Conservation (phyloP, 768 basidiomycete species). For the Pulveroboletus ravenelii region DNA sequence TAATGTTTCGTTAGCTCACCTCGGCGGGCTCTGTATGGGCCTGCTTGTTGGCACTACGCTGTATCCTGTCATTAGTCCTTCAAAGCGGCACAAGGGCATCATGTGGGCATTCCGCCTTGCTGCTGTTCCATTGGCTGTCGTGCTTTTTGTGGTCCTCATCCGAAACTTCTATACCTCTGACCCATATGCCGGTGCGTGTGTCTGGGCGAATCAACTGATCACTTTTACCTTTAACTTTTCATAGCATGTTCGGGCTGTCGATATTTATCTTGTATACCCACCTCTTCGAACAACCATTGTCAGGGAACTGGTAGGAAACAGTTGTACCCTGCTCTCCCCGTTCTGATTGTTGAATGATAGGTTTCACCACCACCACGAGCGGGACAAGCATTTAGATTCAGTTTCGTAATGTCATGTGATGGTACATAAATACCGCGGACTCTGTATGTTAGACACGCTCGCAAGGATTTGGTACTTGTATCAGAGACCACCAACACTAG, state of each 20-base stretch:
- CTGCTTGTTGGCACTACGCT: constrained; percentile 78
- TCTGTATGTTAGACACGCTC: background rate
- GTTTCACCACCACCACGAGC: constrained; percentile 28
- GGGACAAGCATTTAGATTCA: constrained; percentile 26
- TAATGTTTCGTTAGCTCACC: constrained; percentile 56
- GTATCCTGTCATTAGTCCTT: constrained; percentile 83
- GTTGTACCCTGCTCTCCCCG: background rate
- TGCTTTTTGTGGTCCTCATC: constrained; percentile 77
- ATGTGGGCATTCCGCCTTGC: constrained; percentile 70
- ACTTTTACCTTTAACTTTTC: background rate
- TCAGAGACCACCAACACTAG: background rate
- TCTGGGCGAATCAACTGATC: background rate
- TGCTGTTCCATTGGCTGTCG: constrained; percentile 69
- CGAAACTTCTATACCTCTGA: constrained; percentile 89
- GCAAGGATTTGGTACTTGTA: background rate
- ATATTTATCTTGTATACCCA: constrained; percentile 88
- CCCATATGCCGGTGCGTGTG: constrained; percentile 68
- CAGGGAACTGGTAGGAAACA: constrained; percentile 37
- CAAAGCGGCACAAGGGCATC: constrained; percentile 65
- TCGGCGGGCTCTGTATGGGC: constrained; percentile 84
- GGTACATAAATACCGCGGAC: background rate
- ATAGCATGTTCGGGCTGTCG: constrained; percentile 83
- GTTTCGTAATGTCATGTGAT: background rate
- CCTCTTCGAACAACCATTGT: constrained; percentile 64
- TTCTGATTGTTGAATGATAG: constrained; percentile 12